phyloP scores from a whole-genome alignment of 2,329 filamentous ascomycete species.

The Bipolaris oryzae region DNA sequence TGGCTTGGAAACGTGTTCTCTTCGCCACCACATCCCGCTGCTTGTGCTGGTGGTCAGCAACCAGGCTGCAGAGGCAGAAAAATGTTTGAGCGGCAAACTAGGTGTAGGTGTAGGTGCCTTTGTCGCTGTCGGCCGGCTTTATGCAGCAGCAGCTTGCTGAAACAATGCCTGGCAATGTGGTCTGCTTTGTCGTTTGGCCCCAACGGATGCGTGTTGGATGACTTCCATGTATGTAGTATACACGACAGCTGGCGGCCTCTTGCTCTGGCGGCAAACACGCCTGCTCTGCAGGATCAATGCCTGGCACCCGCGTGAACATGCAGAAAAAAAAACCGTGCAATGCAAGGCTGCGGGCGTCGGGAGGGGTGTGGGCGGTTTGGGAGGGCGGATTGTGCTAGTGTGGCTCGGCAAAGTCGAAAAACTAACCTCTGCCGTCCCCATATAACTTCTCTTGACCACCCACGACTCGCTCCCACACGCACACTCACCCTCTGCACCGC shows the following conservation, averaged over 20 bases:
- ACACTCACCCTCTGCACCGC: constrained; percentile 28
- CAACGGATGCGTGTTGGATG: not conserved
- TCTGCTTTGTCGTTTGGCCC: not conserved
- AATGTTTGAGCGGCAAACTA: not conserved
- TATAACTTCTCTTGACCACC: constrained; percentile 26
- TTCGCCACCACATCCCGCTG: not conserved
- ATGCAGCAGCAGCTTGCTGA: constrained; percentile 3
- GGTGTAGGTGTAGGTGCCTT: not conserved
- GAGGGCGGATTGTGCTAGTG: constrained; percentile 8
- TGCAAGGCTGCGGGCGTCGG: not conserved
- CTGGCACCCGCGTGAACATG: not conserved
- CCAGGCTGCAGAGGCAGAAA: not conserved
- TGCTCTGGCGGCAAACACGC: not conserved
- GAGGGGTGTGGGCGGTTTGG: constrained; percentile 12
- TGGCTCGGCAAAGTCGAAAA: constrained; percentile 25
- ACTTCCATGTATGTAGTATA: not conserved
- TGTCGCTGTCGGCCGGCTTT: not conserved
- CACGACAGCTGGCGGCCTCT: not conserved
- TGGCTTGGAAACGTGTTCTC: not conserved
- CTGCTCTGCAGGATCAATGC: not conserved
- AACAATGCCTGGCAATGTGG: not conserved
- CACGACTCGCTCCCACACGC: constrained; percentile 14
- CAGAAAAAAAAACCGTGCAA: not conserved
- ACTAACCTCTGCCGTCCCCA: constrained; percentile 23
- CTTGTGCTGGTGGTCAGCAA: not conserved